A percentile compares a stretch with the other conserved stretches of the same genome.
phyloP scores from a whole-genome alignment of 768 basidiomycete genomes.

The Xerocomellus chrysenteron region DNA sequence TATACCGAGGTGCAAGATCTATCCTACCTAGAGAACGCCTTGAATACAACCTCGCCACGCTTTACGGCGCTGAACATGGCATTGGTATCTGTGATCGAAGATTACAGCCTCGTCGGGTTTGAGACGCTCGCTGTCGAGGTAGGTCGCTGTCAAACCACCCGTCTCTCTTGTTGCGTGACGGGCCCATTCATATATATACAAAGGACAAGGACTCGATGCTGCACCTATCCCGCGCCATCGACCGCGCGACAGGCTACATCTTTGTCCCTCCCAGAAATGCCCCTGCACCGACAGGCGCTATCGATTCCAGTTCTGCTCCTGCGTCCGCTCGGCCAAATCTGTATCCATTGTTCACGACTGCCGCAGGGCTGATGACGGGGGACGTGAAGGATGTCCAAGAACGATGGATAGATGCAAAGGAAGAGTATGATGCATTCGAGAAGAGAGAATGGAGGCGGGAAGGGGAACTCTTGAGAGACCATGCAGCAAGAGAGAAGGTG shows the following conservation, averaged over 20 bases:
- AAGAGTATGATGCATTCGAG: constrained; percentile 82
- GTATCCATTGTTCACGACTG: constrained; percentile 65
- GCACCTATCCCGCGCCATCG: constrained; percentile 77
- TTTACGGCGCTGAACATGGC: constrained; percentile 83
- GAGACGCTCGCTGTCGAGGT: constrained; percentile 97
- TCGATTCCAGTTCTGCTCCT: constrained; percentile 31
- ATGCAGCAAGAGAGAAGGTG: constrained; percentile 15
- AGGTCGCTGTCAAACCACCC: constrained; percentile 13
- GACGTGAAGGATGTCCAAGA: constrained; percentile 83
- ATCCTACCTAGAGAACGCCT: constrained; percentile 76
- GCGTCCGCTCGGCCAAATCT: constrained; percentile 57
- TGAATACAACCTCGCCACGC: constrained; percentile 63
- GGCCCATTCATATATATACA: not conserved
- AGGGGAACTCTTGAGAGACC: constrained; percentile 46
- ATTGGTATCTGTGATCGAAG: constrained; percentile 90
- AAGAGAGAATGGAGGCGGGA: constrained; percentile 73
- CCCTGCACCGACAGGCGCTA: constrained; percentile 33
- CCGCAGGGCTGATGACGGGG: constrained; percentile 52
- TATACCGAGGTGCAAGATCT: constrained; percentile 99
- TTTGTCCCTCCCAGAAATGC: constrained; percentile 61
- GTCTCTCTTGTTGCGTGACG: not conserved
- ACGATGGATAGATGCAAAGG: constrained; percentile 85
- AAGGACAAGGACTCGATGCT: constrained; percentile 97
- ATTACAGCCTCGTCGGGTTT: constrained; percentile 90
- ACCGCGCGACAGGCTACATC: constrained; percentile 90